Evolutionary conservation across 2,329 filamentous ascomycete species (phyloP).

Genomic region (Sporothrix brasiliensis): DNA sequence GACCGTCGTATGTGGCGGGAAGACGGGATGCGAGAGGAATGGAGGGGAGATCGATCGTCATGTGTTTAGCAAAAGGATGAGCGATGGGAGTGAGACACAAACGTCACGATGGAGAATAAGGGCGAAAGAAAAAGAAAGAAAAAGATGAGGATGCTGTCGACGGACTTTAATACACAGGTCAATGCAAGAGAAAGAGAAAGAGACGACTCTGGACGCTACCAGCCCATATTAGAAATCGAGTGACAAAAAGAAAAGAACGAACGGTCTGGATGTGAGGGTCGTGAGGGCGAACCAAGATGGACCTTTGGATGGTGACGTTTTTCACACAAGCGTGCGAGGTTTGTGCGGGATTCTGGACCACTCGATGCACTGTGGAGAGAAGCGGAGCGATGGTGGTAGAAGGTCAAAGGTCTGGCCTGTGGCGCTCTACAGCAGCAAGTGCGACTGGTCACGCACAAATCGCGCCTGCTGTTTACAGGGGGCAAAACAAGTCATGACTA

Average conservation of each 20-base stretch:
- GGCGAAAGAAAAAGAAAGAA: neutral
- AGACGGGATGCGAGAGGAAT: neutral
- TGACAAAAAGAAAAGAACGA: neutral
- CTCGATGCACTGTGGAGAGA: conserved; percentile 17
- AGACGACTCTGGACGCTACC: neutral
- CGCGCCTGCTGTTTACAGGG: neutral
- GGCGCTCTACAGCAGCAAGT: neutral
- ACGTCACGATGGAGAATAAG: neutral
- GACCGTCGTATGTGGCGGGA: neutral
- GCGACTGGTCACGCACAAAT: conserved; percentile 16
- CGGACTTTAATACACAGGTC: conserved; percentile 11
- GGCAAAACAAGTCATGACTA: neutral
- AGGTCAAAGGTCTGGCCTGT: neutral
- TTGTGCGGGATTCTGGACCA: conserved; percentile 34
- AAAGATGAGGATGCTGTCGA: neutral
- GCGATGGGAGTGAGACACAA: neutral
- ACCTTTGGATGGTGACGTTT: neutral
- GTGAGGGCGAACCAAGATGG: conserved; percentile 10
- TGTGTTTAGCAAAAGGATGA: neutral
- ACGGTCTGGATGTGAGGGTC: conserved; percentile 1
- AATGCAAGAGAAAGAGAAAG: neutral
- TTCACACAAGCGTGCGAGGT: conserved; percentile 30
- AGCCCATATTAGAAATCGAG: neutral
- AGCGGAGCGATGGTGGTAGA: conserved; percentile 15
- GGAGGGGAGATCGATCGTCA: conserved; percentile 4